Conservation (phyloP, 768 basidiomycete species). For the Tulasnella sp. region DNA sequence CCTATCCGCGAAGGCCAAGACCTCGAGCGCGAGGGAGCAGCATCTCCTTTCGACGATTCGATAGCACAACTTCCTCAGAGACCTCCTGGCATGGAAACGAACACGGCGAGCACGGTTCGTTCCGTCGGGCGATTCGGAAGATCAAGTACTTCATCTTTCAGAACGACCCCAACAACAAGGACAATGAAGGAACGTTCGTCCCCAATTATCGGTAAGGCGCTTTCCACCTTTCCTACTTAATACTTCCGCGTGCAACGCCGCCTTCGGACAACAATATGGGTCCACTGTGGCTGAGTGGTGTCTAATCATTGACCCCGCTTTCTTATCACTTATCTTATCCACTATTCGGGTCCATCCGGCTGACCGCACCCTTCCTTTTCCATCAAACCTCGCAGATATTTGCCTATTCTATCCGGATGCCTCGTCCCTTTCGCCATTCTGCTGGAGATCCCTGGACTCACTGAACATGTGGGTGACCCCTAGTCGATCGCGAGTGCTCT, state of each 20-base stretch:
- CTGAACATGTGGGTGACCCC: slow-evolving; percentile 43
- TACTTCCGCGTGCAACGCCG: no score
- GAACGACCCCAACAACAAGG: slow-evolving; percentile 2
- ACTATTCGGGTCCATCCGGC: background rate
- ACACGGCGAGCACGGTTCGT: no score
- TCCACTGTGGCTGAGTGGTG: no score
- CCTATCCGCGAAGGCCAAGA: no score
- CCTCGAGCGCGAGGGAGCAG: no score
- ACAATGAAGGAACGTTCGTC: slow-evolving; percentile 26
- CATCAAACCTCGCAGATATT: slow-evolving; percentile 2
- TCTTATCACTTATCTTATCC: background rate
- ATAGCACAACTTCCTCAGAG: no score
- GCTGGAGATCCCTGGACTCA: slow-evolving; percentile 72
- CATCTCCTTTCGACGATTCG: no score
- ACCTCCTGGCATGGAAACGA: no score
- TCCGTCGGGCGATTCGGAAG: background rate
- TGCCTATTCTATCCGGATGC: slow-evolving; percentile 18
- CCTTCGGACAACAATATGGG: no score
- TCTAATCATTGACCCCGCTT: no score
- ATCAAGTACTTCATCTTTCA: slow-evolving; percentile 16
- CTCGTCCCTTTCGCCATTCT: slow-evolving; percentile 49
- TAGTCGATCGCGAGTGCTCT: background rate
- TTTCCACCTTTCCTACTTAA: slow-evolving; percentile 58
- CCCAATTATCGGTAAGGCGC: slow-evolving; percentile 57
- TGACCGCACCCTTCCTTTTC: background rate